Base-by-base conservation (phyloP, 2,329 filamentous ascomycete species). In the Fusarium circinatum region DNA sequence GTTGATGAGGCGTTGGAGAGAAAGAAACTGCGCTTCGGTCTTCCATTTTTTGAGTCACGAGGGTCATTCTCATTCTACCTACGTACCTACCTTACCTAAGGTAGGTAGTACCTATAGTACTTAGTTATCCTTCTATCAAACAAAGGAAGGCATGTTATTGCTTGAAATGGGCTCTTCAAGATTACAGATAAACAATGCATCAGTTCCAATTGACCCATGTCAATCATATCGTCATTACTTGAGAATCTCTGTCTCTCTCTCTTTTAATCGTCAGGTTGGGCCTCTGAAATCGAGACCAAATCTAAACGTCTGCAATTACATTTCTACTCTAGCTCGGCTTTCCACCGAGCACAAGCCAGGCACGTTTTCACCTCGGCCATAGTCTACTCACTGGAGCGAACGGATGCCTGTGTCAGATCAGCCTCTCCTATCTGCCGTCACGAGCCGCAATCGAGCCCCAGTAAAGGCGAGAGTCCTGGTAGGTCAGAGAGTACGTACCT, bases 401-500 rank as follows among this genome's bases (percentile, higher is more conserved):
- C 36, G 54, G 54, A 63, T 45, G 60, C 34, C 61, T 68, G 38
- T 73, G 71, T 68, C 60, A 72, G 38, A 71, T 67, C 68, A 67
- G 62, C 42, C 44, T 66, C 60, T 36, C 44, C 51, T 41, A 65
- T 70, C 55, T 52, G 39, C 62, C 62, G 69, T 70, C 72, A 75
- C 68, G 64, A 75, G 72, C 68, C 62, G 65, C 64, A 68, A 61
- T 30, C 34, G 38, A 41, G 15, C 49, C 49, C 32, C 32, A 36
- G 49, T 34, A 60, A 51, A 58, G 30, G 55, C 24, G 24, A 60
- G 59, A 58, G 30, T 47, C 17, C 30, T 22, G 30, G 30, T 32
- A 62, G 54, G 62, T 45, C 44, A 44, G 58, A 24, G 28, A 51
- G 64, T 76, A 78, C 73, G 76, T 78, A 77, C 68, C 75, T 68